Evolutionary conservation across 805 yeast genomes (phyloP), one percentile per base, ranked within the genome.

Genomic region (Saccharomycopsis fodiens): DNA sequence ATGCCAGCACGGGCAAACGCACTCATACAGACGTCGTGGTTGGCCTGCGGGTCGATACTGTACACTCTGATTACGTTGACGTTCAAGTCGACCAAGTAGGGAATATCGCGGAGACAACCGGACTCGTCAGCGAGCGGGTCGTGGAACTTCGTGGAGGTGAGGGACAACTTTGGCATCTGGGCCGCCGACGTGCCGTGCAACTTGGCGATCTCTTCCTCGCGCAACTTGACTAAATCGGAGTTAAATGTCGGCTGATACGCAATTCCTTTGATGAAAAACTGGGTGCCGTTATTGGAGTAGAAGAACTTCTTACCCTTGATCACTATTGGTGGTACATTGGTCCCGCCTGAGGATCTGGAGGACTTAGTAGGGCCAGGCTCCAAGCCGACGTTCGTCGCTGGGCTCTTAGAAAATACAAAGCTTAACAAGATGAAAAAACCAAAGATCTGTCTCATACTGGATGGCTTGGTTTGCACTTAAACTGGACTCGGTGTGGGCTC

Each of bases 11-110:
- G 85, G 47, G 73, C 73, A 47, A 85, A 74, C 10, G 78, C 72
- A 41, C 73, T 55, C 88, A 89, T 85, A 66, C 96, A 88, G 19
- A 63, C 75, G 57, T 78, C 82, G 66, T 91, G 97, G 58, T 78
- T 69, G 48, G 69, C 66, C 1, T 73, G 63, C 15, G 91, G 80
- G 65, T 89, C 82, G 43, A 91, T 74, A 34, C 95, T 87, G 59
- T 89, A 91, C 1, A 91, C 94, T 58, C 97, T 75, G 46, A 91
- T 68, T 8, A 83, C 78, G 61, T 91, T 91, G 45, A 93, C 75
- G 44, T 77, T 75, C 42, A 89, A 70, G 49, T 79, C 70, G 47
- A 66, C 62, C 48, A 88, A 69, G 59, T 82, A 81, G n/a, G 88
- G 86, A 50, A 89, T 71, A 58, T 91, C 97, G 58, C 97, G 73